Conservation (phyloP, 495 filamentous ascomycete genomes). For the Aspergillus hancockii region DNA sequence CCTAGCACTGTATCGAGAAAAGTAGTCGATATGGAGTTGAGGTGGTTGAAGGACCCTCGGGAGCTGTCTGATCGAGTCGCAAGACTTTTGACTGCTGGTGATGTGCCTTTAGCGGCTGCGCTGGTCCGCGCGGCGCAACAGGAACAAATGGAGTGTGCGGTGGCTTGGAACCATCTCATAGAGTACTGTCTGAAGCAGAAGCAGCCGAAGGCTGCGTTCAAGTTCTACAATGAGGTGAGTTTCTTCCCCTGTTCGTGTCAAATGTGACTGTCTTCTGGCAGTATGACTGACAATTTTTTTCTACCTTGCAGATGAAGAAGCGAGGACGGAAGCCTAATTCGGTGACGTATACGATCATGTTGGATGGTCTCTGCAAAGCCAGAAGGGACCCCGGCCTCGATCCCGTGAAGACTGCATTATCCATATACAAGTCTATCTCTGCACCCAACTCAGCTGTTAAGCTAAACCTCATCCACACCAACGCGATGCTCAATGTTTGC, state of each 20-base stretch:
- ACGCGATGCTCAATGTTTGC: constrained; percentile 82
- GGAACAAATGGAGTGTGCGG: constrained; percentile 57
- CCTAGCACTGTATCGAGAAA: constrained; percentile 14
- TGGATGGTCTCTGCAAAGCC: constrained; percentile 67
- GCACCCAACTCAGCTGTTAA: constrained; percentile 55
- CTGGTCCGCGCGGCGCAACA: constrained; percentile 66
- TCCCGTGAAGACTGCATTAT: constrained; percentile 60
- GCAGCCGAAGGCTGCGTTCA: constrained; percentile 61
- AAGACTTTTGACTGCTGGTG: constrained; percentile 50
- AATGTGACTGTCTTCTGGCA: constrained; percentile 1
- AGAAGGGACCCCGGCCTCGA: constrained; percentile 37
- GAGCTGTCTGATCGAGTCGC: constrained; percentile 64
- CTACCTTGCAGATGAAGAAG: constrained; percentile 82
- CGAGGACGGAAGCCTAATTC: constrained; percentile 70
- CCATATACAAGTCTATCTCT: constrained; percentile 72
- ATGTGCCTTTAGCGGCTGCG: constrained; percentile 61
- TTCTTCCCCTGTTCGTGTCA: neutral
- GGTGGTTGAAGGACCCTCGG: constrained; percentile 65
- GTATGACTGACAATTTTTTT: constrained; percentile 12
- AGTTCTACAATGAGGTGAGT: constrained; percentile 79
- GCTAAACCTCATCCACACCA: constrained; percentile 76
- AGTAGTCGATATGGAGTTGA: constrained; percentile 53
- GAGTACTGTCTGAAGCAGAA: constrained; percentile 64
- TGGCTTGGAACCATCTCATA: constrained; percentile 87
- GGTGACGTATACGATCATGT: constrained; percentile 78